These are phyloP conservation scores for Wickerhamomyces silvicola DNA, from an alignment of 805 yeast genomes.

Conservation along the genomic window DNA sequence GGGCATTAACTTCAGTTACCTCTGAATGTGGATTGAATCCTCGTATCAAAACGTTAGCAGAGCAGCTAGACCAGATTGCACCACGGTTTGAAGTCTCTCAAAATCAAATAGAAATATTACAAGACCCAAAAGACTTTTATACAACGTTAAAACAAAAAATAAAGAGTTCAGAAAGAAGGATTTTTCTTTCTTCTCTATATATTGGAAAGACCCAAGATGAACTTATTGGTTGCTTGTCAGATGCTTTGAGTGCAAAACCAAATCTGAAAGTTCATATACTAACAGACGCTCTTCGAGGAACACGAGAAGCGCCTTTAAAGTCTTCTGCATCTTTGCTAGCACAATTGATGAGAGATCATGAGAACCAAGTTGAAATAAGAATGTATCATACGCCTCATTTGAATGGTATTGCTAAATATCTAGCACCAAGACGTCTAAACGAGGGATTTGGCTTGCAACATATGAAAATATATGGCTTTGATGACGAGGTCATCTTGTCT, in stretches of 20 bases:
- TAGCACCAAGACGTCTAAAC: slow-evolving; percentile 78
- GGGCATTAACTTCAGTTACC: not conserved
- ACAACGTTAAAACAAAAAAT: slow-evolving; percentile 56
- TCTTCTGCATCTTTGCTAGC: slow-evolving; percentile 76
- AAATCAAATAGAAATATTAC: slow-evolving; percentile 55
- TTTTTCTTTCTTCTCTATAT: slow-evolving; percentile 81
- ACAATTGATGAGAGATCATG: slow-evolving; percentile 56
- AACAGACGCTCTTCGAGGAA: slow-evolving; percentile 85
- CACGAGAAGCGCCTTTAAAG: slow-evolving; percentile 79
- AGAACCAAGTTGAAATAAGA: slow-evolving; percentile 67
- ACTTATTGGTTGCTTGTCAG: slow-evolving; percentile 52
- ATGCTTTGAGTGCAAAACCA: slow-evolving; percentile 54
- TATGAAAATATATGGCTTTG: slow-evolving; percentile 95
- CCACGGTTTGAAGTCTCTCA: slow-evolving; percentile 58
- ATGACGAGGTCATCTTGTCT: slow-evolving; percentile 76
- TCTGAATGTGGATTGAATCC: slow-evolving; percentile 33
- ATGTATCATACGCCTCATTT: slow-evolving; percentile 88
- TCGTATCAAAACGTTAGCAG: slow-evolving; percentile 34
- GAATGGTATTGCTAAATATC: slow-evolving; percentile 52
- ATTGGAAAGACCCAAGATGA: slow-evolving; percentile 81
- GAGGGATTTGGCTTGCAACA: slow-evolving; percentile 94
- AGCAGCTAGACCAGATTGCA: slow-evolving; percentile 54
- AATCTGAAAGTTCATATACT: slow-evolving; percentile 64
- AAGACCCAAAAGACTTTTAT: slow-evolving; percentile 71
- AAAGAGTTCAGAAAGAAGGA: slow-evolving; percentile 48